Base-by-base conservation (phyloP, 768 basidiomycete genomes). In the Auriscalpium orientale region DNA sequence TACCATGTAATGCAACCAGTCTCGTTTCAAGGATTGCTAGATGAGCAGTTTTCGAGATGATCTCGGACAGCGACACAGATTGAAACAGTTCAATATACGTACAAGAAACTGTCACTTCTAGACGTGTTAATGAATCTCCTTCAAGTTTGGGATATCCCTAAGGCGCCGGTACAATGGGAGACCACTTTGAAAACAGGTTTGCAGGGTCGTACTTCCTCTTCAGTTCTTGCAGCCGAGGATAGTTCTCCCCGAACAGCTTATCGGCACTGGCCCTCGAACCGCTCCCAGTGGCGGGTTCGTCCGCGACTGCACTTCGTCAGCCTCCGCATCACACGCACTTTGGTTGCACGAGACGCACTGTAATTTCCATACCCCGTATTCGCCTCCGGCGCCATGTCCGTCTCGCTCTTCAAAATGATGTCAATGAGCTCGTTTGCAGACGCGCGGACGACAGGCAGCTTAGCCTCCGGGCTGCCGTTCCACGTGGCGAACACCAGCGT, bases 101-200 rank as follows among this genome's bases (percentile, higher is more conserved):
- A 28, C 28, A 28, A 28, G 28, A 28, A 28, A 28, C 28, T 28
- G 28, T 28, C 28, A 2, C 28, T 28, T 28, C 7, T 7, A 28
- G 28, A 28, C 28, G 28, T 28, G 28, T 5, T 28, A 5, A 28
- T 28, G 28, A 7, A 4, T 28, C 28, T 28, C 28, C 28, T 28
- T 28, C 5, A 28, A 28, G 7, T 5, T n/a, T n/a, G n/a, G n/a
- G n/a, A n/a, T n/a, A n/a, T n/a, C n/a, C n/a, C 2, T 28, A 28
- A 28, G 28, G 2, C 28, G 40, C 40, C 2, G 76, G 76, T 1
- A 58, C 60, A 38, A 78, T 76, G 22, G 76, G 71, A 65, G 73
- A 73, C 76, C 77, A 79, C 57, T 72, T 75, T 54, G 72, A 70
- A 62, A 79, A 79, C 10, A 76, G 59, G 34, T 70, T 71, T 10